These are phyloP conservation scores for Ambrosia hybrid DNA, from an alignment of 140 eudicot genomes.

Conservation along the genomic window DNA sequence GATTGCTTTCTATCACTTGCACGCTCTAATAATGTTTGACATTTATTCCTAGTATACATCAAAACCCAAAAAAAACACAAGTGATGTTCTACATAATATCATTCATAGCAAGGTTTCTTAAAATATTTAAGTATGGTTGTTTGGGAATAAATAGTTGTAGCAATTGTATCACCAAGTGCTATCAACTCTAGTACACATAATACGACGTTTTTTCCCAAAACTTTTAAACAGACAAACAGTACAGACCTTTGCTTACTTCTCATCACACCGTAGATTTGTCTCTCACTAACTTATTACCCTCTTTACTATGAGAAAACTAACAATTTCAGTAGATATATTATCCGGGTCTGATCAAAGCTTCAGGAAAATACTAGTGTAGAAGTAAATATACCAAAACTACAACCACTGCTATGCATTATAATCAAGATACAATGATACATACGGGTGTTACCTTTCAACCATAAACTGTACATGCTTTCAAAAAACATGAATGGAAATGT, in stretches of 20 bases:
- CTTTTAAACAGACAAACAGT: background rate
- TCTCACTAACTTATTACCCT: conserved; percentile 1
- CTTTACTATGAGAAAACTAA: background rate
- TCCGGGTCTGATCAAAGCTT: background rate
- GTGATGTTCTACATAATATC: background rate
- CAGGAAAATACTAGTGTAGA: background rate
- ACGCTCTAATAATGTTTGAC: too few species aligned
- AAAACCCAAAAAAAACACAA: too few species aligned
- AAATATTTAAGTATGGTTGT: background rate
- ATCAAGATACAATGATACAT: background rate
- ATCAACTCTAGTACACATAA: background rate
- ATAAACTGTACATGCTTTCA: background rate
- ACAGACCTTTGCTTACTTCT: too few species aligned
- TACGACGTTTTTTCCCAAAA: background rate
- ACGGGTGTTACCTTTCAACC: background rate
- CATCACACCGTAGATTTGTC: background rate
- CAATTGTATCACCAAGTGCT: background rate
- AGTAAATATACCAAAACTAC: background rate
- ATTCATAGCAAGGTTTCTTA: background rate
- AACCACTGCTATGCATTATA: conserved; percentile 1
- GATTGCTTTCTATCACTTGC: too few species aligned
- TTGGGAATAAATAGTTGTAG: background rate
- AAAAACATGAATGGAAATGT: conserved; percentile 8
- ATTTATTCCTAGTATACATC: too few species aligned
- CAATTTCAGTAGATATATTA: background rate